Base-by-base conservation (phyloP, 495 filamentous ascomycete species). In the Penicillium desertorum region DNA sequence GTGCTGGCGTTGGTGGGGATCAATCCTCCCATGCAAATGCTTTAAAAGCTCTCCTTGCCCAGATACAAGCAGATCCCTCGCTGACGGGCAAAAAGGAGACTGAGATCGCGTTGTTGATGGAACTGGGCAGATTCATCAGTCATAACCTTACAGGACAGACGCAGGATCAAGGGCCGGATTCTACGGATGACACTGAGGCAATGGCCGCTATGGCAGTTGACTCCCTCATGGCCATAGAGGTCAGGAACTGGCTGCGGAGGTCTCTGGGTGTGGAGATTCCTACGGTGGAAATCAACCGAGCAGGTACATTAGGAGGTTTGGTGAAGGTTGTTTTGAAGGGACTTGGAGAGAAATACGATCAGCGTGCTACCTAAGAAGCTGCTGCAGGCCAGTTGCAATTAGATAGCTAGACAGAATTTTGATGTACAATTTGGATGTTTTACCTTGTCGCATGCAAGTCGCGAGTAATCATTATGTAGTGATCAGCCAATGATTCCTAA, bases 181-280 rank as follows among this genome's bases (percentile, higher is more conserved):
- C 9, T 8, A n/a, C 23, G 12, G 51, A 44, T 30, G 39, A 53
- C 11, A 44, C 6, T 14, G 72, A 74, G 2, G 75, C 76, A 8
- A 23, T 77, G 8, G 61, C 67, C 6, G 59, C 61, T 20, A 54
- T 76, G 16, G 74, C 71, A 0, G 56, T 79, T 1, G 77, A 80
- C 44, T 78, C 74, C 0, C 58, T 79, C 12, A 68, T 80, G 37
- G 64, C 67, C 0, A 71, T 80, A 43, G 77, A 79, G 56, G 60
- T 80, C 36, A 63, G 75, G 8, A 71, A 60, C 29, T 80, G 77
- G 77, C 73, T 60, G 47, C 59, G 71, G 12, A 58, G 65, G 4
- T 54, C 53, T 16, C 45, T 72, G 1, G 65, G 58, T 0, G 51
- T 69, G 10, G 70, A 76, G 2, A 57, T 77, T 23, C 61, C 57